Conservation (phyloP, 345 rosid genomes). For the Eucalyptus pauciflora region DNA sequence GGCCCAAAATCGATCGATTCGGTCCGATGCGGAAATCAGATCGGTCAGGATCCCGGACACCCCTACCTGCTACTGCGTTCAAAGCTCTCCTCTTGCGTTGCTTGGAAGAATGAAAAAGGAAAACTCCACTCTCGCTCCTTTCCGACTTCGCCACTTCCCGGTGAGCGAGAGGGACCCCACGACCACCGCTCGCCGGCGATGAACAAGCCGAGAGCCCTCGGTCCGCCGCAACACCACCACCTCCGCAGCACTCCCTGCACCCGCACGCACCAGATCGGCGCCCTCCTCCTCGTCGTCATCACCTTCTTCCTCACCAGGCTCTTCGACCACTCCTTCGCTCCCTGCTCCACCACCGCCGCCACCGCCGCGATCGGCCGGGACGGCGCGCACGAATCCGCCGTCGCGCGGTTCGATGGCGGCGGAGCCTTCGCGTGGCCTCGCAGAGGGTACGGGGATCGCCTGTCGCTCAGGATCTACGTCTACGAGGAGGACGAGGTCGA, state of each 20-base stretch:
- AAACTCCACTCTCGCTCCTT: background rate
- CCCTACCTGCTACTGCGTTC: background rate
- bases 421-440: constrained; percentile 45
- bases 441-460: constrained; percentile 49
- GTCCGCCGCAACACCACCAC: background rate
- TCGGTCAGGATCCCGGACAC: background rate
- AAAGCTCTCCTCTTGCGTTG: background rate
- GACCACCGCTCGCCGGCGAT: background rate
- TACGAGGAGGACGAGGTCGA: constrained; percentile 83
- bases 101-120: background rate
- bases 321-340: constrained; percentile 46
- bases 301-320: constrained; percentile 83
- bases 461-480: constrained; percentile 71
- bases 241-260: constrained; percentile 50
- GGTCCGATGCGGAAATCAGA: background rate
- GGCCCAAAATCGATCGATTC: no score
- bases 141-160: background rate
- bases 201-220: background rate
- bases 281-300: constrained; percentile 49
- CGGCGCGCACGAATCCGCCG: background rate
- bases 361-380: background rate
- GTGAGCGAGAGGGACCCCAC: background rate
- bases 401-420: background rate
- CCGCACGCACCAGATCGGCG: constrained; percentile 88
- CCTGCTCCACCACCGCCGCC: constrained; percentile 12